Evolutionary conservation across 768 basidiomycete genomes (phyloP).

Genomic region (Hericium coralloides): DNA sequence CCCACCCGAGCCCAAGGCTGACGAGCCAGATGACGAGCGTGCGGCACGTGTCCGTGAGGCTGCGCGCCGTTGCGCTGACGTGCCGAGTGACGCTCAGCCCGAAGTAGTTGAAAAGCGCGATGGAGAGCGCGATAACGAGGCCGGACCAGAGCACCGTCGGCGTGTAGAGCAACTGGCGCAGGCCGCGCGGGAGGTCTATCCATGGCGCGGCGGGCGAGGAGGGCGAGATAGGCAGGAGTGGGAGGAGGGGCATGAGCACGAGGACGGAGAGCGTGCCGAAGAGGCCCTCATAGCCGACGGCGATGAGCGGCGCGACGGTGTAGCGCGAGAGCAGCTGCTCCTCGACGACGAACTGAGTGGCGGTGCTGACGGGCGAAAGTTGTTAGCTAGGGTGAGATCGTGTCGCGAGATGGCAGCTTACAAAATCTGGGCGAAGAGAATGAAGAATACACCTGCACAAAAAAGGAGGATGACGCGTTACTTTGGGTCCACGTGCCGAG

Average conservation of each 20-base stretch:
- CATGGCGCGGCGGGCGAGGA: conserved; percentile 47
- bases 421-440: conserved; percentile 94
- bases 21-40: conserved; percentile 96
- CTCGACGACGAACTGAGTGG: conserved; percentile 90
- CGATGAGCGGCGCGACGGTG: conserved; percentile 79
- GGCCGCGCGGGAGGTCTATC: conserved; percentile 88
- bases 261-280: conserved; percentile 82
- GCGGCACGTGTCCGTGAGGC: conserved; percentile 89
- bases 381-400: background rate
- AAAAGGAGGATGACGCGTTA: conserved; percentile 14
- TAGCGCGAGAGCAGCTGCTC: conserved; percentile 92
- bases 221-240: conserved; percentile 56
- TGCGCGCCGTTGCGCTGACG: conserved; percentile 88
- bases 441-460: conserved; percentile 71
- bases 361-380: conserved; percentile 45
- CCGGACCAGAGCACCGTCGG: conserved; percentile 42
- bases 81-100: conserved; percentile 88
- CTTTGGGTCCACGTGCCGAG: conserved; percentile 9
- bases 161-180: conserved; percentile 78
- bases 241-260: conserved; percentile 70
- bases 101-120: conserved; percentile 57
- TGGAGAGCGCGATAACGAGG: conserved; percentile 40
- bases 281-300: conserved; percentile 91
- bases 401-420: conserved; percentile 30
- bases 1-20: conserved; percentile 87